Evolutionary conservation across 1,284 basidiomycete species (phyloP), one percentile per base, ranked within the genome.

Genomic region (Leccinum fallax): DNA sequence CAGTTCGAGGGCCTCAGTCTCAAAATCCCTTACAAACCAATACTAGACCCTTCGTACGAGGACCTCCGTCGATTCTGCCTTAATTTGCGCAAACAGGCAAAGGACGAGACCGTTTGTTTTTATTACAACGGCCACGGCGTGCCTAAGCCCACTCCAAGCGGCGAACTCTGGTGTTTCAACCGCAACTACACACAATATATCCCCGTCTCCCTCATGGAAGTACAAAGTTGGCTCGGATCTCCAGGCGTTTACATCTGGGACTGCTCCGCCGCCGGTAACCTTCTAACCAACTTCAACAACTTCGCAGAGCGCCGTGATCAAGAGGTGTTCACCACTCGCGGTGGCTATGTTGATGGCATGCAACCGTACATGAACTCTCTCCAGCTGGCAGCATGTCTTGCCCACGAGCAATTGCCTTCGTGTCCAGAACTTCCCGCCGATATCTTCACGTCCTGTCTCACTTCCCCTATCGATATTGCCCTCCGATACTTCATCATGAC

Each of bases 81-180:
- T 62, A 88, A 85, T 38, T 78, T 97, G 57, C 88, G 97, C 60
- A 93, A 92, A 71, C 88, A 90, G 58, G 95, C 97, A 2, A 94
- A 95, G 73, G 93, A 97, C 58, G 97, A 99, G 72, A 90, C 97
- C 2, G 90, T 95, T 11, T 81, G 98, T 40, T 98, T 98, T 78
- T 96, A 99, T 78, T 99, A 99, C 81, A 99, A 99, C 70, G 97
- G 97, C 3, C 97, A 98, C 67, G 97, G 97, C 36, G 97, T 99
- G 15, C 97, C 97, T 2, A 97, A 95, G 71, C 97, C 97, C 3
- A 99, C 97, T 0, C 85, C 93, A 0, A 96, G 94, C 64, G 97
- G 97, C 26, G 97, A 99, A 77, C 86, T 99, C 59, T 99, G 97
- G 97, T 97, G 97, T 61, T 99, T 99, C 82, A 99, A 99, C 78